Conservation (phyloP, 306 rosid genomes). For the Prosopis cineraria region DNA sequence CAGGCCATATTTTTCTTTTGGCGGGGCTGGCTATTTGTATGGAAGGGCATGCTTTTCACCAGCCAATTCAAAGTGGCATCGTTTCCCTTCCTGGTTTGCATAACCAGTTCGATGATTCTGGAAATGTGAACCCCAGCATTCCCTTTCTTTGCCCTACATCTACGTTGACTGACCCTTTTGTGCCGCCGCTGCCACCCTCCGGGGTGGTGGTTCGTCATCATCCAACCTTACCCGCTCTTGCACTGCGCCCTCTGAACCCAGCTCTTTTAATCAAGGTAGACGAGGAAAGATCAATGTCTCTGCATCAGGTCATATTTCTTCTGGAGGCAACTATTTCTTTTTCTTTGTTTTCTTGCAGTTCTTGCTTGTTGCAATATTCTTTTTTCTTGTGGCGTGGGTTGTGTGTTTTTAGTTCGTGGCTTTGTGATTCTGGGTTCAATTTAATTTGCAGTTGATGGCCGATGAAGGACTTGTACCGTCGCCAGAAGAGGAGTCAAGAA, state of each 20-base stretch:
- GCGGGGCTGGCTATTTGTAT: conserved; percentile 26
- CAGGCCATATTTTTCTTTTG: conserved; percentile 27
- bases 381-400: not conserved
- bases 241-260: not conserved
- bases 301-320: conserved; percentile 38
- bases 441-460: conserved; percentile 36
- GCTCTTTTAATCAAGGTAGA: conserved; percentile 33
- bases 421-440: not conserved
- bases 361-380: not conserved
- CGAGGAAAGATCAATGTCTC: conserved; percentile 41
- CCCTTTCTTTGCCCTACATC: conserved; percentile 14
- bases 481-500: conserved; percentile 39
- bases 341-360: not conserved
- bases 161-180: conserved; percentile 21
- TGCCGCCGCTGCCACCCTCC: conserved; percentile 5
- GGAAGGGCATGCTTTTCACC: conserved; percentile 31
- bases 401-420: not conserved
- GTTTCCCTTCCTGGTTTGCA: conserved; percentile 12
- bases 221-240: not conserved
- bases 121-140: conserved; percentile 7
- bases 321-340: not conserved
- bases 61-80: conserved; percentile 28
- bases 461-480: conserved; percentile 49
- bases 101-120: not conserved
- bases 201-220: conserved; percentile 27